Evolutionary conservation across 2,329 filamentous ascomycete genomes (phyloP), one percentile per base, ranked within the genome.

Genomic region (Talaromyces sp.): DNA sequence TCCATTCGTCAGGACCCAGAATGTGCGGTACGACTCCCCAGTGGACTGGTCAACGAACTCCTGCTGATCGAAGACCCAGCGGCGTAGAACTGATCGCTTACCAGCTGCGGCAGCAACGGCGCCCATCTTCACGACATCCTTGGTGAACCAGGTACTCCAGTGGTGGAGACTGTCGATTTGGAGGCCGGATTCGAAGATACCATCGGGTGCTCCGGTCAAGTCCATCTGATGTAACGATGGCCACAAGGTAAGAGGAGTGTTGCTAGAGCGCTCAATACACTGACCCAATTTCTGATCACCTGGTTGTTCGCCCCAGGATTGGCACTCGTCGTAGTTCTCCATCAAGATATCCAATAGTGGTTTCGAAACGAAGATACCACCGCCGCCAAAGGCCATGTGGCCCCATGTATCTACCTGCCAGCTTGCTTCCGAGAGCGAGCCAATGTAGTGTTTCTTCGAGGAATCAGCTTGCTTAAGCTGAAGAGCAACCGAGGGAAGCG

Each of bases 111-210:
- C 76, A 22, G 77, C 66, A 14, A 80, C 77, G 22, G 78, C 73
- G 65, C 73, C 76, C 78, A 81, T 80, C 70, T 78, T 78, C 39
- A 79, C 76, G 3, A 81, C 78, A 64, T 80, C 78, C 73, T 78
- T 79, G 63, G 70, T 74, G 68, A 79, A 79, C 78, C 78, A 81
- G 47, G 75, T 78, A 69, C 75, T 77, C 78, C 78, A 80, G 69
- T 81, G 78, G 70, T 81, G 78, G 61, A 80, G 71, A 50, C 76
- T 76, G 63, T 79, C 75, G n/a, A 81, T 79, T 70, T 72, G 75
- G 47, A 76, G 73, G 33, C 78, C 78, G 16, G 78, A 80, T 66
- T 81, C 78, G 65, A 78, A 80, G 14, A 81, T 70, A 67, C 78
- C 78, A 52, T 79, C 77, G 10, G 77, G 73, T 14, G 75, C 74